Evolutionary conservation across 1,284 basidiomycete species (phyloP).

Genomic region (Apiotrichum mycotoxinovorans): DNA sequence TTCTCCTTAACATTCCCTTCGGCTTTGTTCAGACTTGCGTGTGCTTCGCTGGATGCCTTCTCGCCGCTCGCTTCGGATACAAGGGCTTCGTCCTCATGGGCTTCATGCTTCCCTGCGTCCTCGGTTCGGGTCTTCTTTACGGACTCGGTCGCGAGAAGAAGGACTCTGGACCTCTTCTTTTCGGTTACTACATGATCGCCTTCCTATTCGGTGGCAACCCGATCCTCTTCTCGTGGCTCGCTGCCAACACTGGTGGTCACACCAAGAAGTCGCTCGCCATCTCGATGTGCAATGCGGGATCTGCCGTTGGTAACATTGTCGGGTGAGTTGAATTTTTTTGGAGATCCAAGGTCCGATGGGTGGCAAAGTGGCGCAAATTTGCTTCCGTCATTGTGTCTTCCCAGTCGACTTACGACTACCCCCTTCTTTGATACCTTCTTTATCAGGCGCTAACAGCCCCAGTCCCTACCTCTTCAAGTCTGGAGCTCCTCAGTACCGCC

Average conservation of each 20-base stretch:
- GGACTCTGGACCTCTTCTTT: slow-evolving; percentile 15
- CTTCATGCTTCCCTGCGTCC: slow-evolving; percentile 35
- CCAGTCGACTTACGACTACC: too few relatives aligned
- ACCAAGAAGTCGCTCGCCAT: slow-evolving; percentile 40
- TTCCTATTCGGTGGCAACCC: slow-evolving; percentile 42
- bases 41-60: slow-evolving; percentile 21
- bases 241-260: slow-evolving; percentile 32
- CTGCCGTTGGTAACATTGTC: slow-evolving; percentile 28
- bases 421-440: too few relatives aligned
- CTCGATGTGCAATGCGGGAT: slow-evolving; percentile 30
- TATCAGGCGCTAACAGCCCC: slow-evolving; percentile 26
- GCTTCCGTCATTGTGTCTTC: too few relatives aligned
- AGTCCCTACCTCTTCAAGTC: slow-evolving; percentile 23
- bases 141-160: slow-evolving; percentile 17
- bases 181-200: slow-evolving; percentile 25
- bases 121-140: slow-evolving; percentile 39
- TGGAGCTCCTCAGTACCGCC: slow-evolving; percentile 29
- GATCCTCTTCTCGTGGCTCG: slow-evolving; percentile 30
- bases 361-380: too few relatives aligned
- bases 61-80: slow-evolving; percentile 23
- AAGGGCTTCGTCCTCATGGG: slow-evolving; percentile 30
- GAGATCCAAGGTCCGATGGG: too few relatives aligned
- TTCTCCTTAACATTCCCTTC: slow-evolving; percentile 46
- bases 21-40: slow-evolving; percentile 31
- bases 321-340: slow-evolving; percentile 19